Evolutionary conservation across 768 basidiomycete species (phyloP).

Genomic region (Pulveroboletus sp.): DNA sequence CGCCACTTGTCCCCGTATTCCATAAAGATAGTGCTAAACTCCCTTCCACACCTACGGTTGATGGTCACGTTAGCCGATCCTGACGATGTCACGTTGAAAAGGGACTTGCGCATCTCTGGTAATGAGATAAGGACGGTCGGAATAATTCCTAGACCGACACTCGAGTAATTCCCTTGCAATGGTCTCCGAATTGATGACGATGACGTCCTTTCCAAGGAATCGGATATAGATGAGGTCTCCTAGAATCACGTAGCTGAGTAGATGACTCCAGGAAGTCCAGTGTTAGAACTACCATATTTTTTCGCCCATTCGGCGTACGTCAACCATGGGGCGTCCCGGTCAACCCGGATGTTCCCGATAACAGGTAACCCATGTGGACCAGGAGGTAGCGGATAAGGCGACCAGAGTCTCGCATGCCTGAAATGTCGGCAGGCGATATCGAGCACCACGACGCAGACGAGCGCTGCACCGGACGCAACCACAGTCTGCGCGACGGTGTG

Average conservation of each 20-base stretch:
- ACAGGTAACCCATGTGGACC: slow-evolving; percentile 36
- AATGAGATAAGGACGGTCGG: slow-evolving; percentile 40
- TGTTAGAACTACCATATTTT: slow-evolving; percentile 27
- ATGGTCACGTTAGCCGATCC: not conserved
- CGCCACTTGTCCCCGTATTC: slow-evolving; percentile 34
- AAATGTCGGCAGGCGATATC: slow-evolving; percentile 7
- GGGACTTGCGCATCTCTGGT: slow-evolving; percentile 10
- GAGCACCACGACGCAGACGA: slow-evolving; percentile 8
- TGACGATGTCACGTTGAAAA: not conserved
- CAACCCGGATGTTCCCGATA: slow-evolving; percentile 35
- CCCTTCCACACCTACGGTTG: slow-evolving; percentile 15
- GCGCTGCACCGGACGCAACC: not conserved
- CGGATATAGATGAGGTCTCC: slow-evolving; percentile 47
- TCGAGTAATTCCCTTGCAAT: slow-evolving; percentile 45
- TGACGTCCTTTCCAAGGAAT: slow-evolving; percentile 39
- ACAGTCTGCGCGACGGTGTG: slow-evolving; percentile 5
- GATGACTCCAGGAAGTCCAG: not conserved
- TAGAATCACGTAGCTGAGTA: slow-evolving; percentile 11
- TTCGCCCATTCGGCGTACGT: slow-evolving; percentile 37
- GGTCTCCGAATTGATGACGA: slow-evolving; percentile 44
- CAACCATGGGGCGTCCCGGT: slow-evolving; percentile 31
- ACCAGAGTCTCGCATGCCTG: not conserved
- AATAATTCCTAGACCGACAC: slow-evolving; percentile 43
- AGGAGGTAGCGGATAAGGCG: slow-evolving; percentile 29
- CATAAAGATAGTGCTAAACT: slow-evolving; percentile 21